Conservation (phyloP, 768 basidiomycete genomes). For the Tricholomella constricta region DNA sequence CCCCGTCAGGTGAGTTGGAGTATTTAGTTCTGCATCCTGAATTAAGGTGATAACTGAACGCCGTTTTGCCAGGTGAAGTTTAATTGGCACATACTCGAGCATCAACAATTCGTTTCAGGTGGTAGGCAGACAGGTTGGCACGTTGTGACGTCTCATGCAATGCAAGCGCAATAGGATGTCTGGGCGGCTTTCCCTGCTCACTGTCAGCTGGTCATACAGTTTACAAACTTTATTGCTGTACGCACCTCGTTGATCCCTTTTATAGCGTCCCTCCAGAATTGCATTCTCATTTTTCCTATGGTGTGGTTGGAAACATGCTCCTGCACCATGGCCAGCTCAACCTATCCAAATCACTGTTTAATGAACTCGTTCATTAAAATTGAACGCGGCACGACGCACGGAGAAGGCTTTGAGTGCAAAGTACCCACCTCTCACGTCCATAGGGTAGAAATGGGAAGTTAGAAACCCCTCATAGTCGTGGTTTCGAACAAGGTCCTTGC, state of each 20-base stretch:
- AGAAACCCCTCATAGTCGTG: slow-evolving; percentile 85
- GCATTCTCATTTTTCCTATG: slow-evolving; percentile 82
- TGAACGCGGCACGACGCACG: slow-evolving; percentile 47
- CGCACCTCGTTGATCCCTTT: slow-evolving; percentile 67
- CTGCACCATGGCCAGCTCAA: slow-evolving; percentile 76
- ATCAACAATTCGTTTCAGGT: slow-evolving; percentile 81
- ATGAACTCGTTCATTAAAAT: slow-evolving; percentile 1
- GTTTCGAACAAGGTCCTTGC: slow-evolving; percentile 69
- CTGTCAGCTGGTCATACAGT: slow-evolving; percentile 3
- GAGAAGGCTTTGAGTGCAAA: slow-evolving; percentile 84
- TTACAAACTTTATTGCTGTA: slow-evolving; percentile 3
- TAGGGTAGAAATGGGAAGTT: slow-evolving; percentile 70
- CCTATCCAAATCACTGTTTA: slow-evolving; percentile 39
- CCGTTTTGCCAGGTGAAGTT: slow-evolving; percentile 5
- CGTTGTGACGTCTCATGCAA: slow-evolving; percentile 56
- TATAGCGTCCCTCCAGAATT: slow-evolving; percentile 86
- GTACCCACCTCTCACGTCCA: slow-evolving; percentile 61
- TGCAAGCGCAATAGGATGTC: slow-evolving; percentile 80
- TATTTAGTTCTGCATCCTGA: slow-evolving; percentile 68
- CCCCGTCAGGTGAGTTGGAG: slow-evolving; percentile 63
- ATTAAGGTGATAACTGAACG: slow-evolving; percentile 18
- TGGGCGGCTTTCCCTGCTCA: slow-evolving; percentile 68
- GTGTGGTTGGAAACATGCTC: slow-evolving; percentile 72
- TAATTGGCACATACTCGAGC: slow-evolving; percentile 61
- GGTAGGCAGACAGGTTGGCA: slow-evolving; percentile 64